Base-by-base conservation (phyloP, 768 basidiomycete species). In the Xerocomus spinulosus region DNA sequence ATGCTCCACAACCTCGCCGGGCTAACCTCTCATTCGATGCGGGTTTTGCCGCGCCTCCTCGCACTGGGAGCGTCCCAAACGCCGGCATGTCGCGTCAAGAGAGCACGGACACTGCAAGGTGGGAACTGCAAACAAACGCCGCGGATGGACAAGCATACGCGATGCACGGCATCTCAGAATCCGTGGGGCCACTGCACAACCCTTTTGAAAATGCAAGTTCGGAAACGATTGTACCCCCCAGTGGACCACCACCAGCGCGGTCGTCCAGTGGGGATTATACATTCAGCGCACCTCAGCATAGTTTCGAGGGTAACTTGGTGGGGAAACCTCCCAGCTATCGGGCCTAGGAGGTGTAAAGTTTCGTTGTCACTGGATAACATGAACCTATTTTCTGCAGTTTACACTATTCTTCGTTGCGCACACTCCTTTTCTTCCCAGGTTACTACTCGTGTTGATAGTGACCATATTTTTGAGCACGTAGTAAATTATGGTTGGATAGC, bases 1-100 rank as follows among this genome's bases (percentile, higher is more conserved):
- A 76, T 33, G 77, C 79, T 9, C 81, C 82, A 8, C 70, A 75
- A 44, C 80, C 81, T 17, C 70, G 67, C 45, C 56, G 61, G 30
- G 53, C 50, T 21, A 53, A 51, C 14, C 21, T 39, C 28, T 21
- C 59, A 3, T 49, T 66, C 33, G 48, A 60, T 13, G 14, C 54
- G 8, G 49, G 46, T 28, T 20, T 63, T 2, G 49, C 26, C 15
- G 41, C 37, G 0, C 51, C 50, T 30, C 44, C 52, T 30, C 57
- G 48, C 33, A 12, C 47, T 6, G 55, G 44, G 13, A 64, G 57
- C 23, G 35, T 29, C 23, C 42, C 55, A 5, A 53, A 29, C 29
- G 44, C 48, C n/a, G 18, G 18, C 4, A 51, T 15, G 40, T 33
- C 44, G 26, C 57, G 58, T 10, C 62, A 66, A 7, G 64, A 67